A percentile compares a stretch with the other conserved stretches of the same genome.
Evolutionary conservation across 1,284 basidiomycete genomes (phyloP).

Genomic region (Sanghuangporus baumii): DNA sequence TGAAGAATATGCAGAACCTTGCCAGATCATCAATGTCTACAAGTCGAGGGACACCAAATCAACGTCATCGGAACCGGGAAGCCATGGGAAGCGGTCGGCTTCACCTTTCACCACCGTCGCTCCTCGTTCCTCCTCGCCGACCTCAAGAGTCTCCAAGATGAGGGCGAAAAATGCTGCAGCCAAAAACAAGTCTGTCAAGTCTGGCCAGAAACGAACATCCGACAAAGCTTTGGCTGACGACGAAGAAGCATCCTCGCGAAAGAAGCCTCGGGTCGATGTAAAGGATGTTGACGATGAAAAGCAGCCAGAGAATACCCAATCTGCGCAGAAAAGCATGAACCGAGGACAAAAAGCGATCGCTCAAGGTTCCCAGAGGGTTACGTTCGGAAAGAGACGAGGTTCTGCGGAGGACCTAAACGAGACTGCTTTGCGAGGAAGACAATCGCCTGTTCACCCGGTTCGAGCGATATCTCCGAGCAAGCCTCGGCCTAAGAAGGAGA

Average conservation of each 20-base stretch:
- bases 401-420: background rate
- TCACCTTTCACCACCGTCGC: background rate
- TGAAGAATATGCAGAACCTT: background rate
- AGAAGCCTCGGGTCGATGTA: background rate
- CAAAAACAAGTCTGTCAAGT: background rate
- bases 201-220: background rate
- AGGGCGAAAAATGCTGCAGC: slow-evolving; percentile 1
- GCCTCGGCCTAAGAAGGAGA: slow-evolving; percentile 5
- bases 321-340: slow-evolving; percentile 19
- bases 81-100: background rate
- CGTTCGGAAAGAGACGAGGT: slow-evolving; percentile 1
- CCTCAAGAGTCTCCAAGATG: slow-evolving; percentile 9
- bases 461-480: background rate
- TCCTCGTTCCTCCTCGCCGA: slow-evolving; percentile 4
- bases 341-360: slow-evolving; percentile 19
- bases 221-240: background rate
- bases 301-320: background rate
- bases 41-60: no score
- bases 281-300: background rate
- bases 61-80: background rate
- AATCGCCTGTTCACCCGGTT: no score
- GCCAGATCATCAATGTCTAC: background rate
- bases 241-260: background rate
- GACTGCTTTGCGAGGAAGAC: background rate
- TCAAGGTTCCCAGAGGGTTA: slow-evolving; percentile 3